Conservation (phyloP, 805 yeast genomes). For the Candida ascalaphidarum region DNA sequence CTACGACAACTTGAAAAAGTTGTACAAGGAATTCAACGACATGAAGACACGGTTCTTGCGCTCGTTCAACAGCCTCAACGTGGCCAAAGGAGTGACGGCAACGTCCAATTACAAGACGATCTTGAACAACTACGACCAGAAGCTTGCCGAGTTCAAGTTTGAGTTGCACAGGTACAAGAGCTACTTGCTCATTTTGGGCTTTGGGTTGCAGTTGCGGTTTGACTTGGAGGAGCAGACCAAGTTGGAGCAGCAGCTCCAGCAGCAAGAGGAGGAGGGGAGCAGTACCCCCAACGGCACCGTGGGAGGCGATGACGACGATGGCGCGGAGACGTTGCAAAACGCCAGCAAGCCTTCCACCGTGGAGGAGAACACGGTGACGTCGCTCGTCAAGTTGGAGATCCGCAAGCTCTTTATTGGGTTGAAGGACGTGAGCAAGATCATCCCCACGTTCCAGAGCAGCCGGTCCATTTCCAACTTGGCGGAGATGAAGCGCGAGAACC, state of each 20-base stretch:
- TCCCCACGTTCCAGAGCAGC: conserved; percentile 24
- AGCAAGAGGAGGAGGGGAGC: conserved; percentile 3
- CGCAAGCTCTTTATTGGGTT: conserved; percentile 18
- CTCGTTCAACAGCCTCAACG: conserved; percentile 11
- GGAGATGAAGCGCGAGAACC: conserved; percentile 7
- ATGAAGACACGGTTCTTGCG: conserved; percentile 20
- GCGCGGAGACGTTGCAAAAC: conserved; percentile 3
- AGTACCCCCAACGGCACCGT: conserved; percentile 2
- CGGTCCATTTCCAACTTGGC: conserved; percentile 16
- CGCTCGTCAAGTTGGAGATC: conserved; percentile 24
- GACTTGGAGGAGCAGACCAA: conserved; percentile 28
- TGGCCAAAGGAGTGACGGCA: conserved; percentile 7
- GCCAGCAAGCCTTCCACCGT: too few relatives aligned
- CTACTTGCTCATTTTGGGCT: conserved; percentile 37
- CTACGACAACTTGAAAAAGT: conserved; percentile 28
- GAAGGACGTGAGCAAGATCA: conserved; percentile 22
- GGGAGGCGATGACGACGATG: conserved; percentile 1
- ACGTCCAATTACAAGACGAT: conserved; percentile 28
- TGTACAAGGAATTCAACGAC: conserved; percentile 23
- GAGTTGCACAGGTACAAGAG: conserved; percentile 38
- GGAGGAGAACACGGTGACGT: not conserved
- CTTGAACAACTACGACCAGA: conserved; percentile 30
- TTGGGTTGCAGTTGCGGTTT: conserved; percentile 37
- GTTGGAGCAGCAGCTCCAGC: not conserved
- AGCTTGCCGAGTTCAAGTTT: conserved; percentile 32